Percentiles rank a stretch among this genome's conserved stretches.
Evolutionary conservation across 768 basidiomycete genomes (phyloP).

Genomic region (Cystoderma amianthinum): DNA sequence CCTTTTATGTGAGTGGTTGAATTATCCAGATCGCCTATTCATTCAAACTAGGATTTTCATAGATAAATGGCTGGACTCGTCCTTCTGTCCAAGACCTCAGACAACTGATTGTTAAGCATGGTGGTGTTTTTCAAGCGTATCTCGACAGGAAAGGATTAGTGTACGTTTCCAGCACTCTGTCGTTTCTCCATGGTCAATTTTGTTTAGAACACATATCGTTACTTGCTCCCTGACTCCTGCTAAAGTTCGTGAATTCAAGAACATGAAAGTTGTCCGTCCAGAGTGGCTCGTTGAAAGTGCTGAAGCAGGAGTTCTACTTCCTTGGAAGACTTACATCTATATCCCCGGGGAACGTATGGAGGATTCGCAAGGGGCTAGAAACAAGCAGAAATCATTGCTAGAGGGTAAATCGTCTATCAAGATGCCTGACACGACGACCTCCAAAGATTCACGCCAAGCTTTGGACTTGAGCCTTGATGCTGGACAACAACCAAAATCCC

Average conservation of each 20-base stretch:
- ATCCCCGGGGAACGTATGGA: constrained; percentile 41
- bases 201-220: constrained; percentile 77
- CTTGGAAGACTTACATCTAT: constrained; percentile 76
- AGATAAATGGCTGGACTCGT: constrained; percentile 89
- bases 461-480: background rate
- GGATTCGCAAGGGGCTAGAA: constrained; percentile 37
- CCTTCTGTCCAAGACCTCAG: constrained; percentile 85
- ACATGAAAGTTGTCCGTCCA: constrained; percentile 86
- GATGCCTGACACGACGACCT: too few species aligned
- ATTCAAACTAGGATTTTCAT: constrained; percentile 2
- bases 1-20: constrained; percentile 71
- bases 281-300: constrained; percentile 86
- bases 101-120: constrained; percentile 73
- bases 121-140: constrained; percentile 80
- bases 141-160: constrained; percentile 72
- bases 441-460: background rate
- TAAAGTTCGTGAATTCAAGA: constrained; percentile 82
- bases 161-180: constrained; percentile 30
- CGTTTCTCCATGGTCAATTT: background rate
- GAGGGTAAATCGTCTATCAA: background rate
- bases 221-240: constrained; percentile 87
- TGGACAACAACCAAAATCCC: background rate
- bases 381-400: constrained; percentile 26
- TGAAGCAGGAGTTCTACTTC: constrained; percentile 56
- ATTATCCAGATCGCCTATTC: too few species aligned